Base-by-base conservation (phyloP, 768 basidiomycete genomes). In the Gymnopilus junonius region DNA sequence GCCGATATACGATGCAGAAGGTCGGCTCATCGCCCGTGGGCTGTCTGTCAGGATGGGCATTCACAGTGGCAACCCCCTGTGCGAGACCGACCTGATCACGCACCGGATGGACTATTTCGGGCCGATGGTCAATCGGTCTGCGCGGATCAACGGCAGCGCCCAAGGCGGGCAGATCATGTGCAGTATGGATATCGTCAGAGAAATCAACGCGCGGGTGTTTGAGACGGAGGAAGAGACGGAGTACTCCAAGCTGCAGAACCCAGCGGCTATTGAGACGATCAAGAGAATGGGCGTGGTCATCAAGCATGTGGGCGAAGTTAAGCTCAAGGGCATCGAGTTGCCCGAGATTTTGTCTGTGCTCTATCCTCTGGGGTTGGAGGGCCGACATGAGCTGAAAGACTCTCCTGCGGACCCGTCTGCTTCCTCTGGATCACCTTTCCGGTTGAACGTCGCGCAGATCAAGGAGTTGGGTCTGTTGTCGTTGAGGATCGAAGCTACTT, bases 61-160 rank as follows among this genome's bases (percentile, higher is more conserved):
- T 42, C 97, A 99, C 74, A 95, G 92, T 68, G 97, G 97, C 15
- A 74, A 76, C 21, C 97, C 97, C 0, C 84, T 93, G 29, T 97
- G 95, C 72, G 96, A 97, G 71, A 84, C 87, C 3, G 97, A 99
- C 75, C 90, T 92, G 2, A 89, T 94, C 71, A 97, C 95, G 4
- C 81, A 88, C 62, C 91, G 97, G 46, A 99, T 99, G 97, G 97
- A 99, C 74, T 99, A 99, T 76, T 93, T 97, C 69, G 96, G 96
- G 0, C 90, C 95, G 1, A 94, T 97, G 87, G 94, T 97, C 67
- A 99, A 98, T 75, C 92, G 95, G 32, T 84, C 96, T 0, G 88
- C 97, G 5, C 86, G 97, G 40, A 93, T 99, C 69, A 86, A 82
- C 63, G 87, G 89, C 21, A 85, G 81, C 61, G 95, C 97, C 0